Conservation (phyloP, 2,329 filamentous ascomycete species). For the Neofusicoccum parvum region DNA sequence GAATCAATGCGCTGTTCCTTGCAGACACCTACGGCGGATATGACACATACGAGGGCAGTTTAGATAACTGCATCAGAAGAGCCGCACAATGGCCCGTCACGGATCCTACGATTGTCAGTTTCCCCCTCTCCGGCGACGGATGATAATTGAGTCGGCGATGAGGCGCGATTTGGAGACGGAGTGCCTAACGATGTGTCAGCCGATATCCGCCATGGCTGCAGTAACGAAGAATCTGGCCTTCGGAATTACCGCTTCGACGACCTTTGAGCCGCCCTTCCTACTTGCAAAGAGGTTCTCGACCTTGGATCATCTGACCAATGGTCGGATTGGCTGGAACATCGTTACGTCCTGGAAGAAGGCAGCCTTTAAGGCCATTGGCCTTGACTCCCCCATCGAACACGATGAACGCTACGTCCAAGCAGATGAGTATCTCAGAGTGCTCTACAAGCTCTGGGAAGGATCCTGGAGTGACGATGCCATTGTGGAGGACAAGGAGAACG, state of each 20-base stretch:
- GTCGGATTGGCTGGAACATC: conserved; percentile 67
- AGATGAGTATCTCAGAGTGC: conserved; percentile 62
- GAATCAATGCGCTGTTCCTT: conserved; percentile 66
- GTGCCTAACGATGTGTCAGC: conserved; percentile 39
- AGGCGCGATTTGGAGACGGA: neutral
- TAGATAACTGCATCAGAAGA: conserved; percentile 63
- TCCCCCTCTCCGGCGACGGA: no score
- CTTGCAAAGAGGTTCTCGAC: conserved; percentile 65
- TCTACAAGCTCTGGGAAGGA: conserved; percentile 64
- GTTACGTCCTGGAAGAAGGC: conserved; percentile 66
- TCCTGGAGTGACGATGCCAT: conserved; percentile 61
- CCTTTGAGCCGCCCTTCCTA: conserved; percentile 64
- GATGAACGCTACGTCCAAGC: conserved; percentile 64
- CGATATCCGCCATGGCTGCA: conserved; percentile 67
- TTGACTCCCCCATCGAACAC: conserved; percentile 61
- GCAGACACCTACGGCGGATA: conserved; percentile 68
- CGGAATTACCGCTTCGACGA: conserved; percentile 64
- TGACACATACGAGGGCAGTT: conserved; percentile 62
- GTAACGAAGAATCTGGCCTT: conserved; percentile 66
- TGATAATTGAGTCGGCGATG: no score
- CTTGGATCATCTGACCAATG: conserved; percentile 63
- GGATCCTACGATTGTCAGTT: conserved; percentile 62
- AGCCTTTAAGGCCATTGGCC: conserved; percentile 64
- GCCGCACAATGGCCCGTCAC: conserved; percentile 68
- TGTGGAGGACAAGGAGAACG: conserved; percentile 54